Base-by-base conservation (phyloP, 148 eudicot genomes). In the Limonium bicolor region DNA sequence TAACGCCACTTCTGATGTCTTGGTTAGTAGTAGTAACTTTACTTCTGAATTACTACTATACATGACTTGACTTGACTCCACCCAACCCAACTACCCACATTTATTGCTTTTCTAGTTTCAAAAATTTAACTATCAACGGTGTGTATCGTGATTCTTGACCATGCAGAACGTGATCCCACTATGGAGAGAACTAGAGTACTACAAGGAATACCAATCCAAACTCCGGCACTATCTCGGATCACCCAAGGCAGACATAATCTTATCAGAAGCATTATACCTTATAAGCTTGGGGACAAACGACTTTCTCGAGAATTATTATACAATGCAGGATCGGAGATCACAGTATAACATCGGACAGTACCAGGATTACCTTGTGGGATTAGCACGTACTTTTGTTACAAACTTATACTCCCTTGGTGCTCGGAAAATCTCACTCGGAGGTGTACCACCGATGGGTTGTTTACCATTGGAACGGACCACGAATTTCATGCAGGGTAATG, bases 271-370 rank as follows among this genome's bases (percentile, higher is more conserved):
- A 3, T 13, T 76, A 4, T 76, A 87, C 47, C 23, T 82, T 0
- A 22, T 56, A 16, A 76, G 90, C 63, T 22, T 82, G 3, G 96
- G 96, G 20, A 87, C 96, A 2, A 87, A 87, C 19, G 96, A 87
- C 45, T 87, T 82, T 59, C 47, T 87, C 2, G 96, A 82, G 45
- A 87, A 87, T 39, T 87, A 87, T 46, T 87, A 66, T 58, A 48
- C 80, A 2, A 18, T 67, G 4, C 66, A 71, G 0, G 45, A 51
- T 2, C 63, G 74, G 0, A 52, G 66, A 13, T 47, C 58, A 2
- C 62, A 46, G 0, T 76, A 41, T 46, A 56, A 56, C 0, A 13
- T 76, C 12, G 67, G 68, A 11, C 49, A 64, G 22, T 81, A 63
- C 47, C 60, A 81, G 35, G 60, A 58, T 26, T 73, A 54, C 14